Conservation (phyloP, 768 basidiomycete genomes). For the Mycena galopus region DNA sequence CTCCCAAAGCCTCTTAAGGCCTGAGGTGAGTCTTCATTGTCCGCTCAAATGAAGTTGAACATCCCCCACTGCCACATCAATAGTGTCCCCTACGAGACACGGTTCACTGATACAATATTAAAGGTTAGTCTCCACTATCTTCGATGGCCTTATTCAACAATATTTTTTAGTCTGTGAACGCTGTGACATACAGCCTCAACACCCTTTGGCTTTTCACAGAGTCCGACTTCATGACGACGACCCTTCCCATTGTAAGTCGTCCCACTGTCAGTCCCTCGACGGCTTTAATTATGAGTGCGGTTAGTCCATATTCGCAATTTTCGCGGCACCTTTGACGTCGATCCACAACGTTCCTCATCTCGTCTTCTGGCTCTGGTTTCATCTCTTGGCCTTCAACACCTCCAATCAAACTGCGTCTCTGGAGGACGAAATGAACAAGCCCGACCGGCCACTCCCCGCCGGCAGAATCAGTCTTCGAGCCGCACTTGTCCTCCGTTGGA, state of each 20-base stretch:
- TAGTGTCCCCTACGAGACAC: too few relatives aligned
- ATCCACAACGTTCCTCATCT: constrained; percentile 36
- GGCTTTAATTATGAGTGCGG: not conserved
- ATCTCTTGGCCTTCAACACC: constrained; percentile 53
- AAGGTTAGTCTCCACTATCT: not conserved
- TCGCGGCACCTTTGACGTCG: constrained; percentile 31
- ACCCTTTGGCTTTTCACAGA: constrained; percentile 48
- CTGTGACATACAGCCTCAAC: constrained; percentile 1
- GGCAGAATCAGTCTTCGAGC: constrained; percentile 41
- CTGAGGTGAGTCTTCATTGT: too few relatives aligned
- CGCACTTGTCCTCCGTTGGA: constrained; percentile 47
- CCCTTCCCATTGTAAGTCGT: constrained; percentile 47
- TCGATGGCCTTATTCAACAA: not conserved
- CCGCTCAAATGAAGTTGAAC: too few relatives aligned
- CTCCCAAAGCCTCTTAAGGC: too few relatives aligned
- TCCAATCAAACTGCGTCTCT: constrained; percentile 49
- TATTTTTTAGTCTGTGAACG: not conserved
- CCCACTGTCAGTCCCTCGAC: not conserved
- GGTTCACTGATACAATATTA: not conserved
- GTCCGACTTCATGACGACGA: constrained; percentile 48
- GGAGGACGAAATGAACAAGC: constrained; percentile 52
- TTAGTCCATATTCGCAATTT: constrained; percentile 36
- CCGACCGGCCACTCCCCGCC: constrained; percentile 51
- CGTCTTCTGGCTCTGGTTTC: constrained; percentile 54
- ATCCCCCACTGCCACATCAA: too few relatives aligned